Evolutionary conservation across 139 green algal species (phyloP).

Genomic region (Medakamo hakoo): DNA sequence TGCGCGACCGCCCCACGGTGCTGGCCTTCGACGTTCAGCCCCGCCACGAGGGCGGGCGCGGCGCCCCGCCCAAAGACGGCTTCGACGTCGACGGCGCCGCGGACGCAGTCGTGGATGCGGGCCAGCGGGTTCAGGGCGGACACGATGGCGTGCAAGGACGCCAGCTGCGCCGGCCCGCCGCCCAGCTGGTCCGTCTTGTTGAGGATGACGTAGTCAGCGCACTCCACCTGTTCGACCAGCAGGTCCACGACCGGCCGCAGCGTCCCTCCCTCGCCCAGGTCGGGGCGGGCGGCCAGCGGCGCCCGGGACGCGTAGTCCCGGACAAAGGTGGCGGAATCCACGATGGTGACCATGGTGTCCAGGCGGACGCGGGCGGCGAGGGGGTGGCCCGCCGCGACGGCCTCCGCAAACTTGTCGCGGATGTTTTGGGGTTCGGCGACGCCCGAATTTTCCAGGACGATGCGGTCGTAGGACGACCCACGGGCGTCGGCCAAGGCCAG

Average conservation of each 20-base stretch:
- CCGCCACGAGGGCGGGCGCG: constrained; percentile 33
- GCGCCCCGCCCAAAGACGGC: constrained; percentile 41
- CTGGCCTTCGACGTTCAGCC: constrained; percentile 75
- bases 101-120: constrained; percentile 38
- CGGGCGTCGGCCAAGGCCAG: constrained; percentile 48
- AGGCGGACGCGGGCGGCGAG: constrained; percentile 53
- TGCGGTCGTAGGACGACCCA: constrained; percentile 53
- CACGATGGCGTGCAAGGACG: constrained; percentile 44
- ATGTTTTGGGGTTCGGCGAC: constrained; percentile 86
- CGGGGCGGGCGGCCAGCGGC: constrained; percentile 48
- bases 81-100: constrained; percentile 46
- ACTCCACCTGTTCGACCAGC: constrained; percentile 60
- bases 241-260: constrained; percentile 81
- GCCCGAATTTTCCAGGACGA: constrained; percentile 83
- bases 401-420: constrained; percentile 73
- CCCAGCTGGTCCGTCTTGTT: constrained; percentile 72
- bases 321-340: constrained; percentile 60
- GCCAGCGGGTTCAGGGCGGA: constrained; percentile 68
- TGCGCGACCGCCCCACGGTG: constrained; percentile 64
- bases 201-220: constrained; percentile 73
- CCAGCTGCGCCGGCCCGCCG: constrained; percentile 25
- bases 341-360: constrained; percentile 64
- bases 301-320: constrained; percentile 50
- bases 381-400: constrained; percentile 35
- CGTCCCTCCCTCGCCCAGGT: constrained; percentile 73